phyloP scores from a whole-genome alignment of 2,329 filamentous ascomycete species.

The Aspergillus sp. region DNA sequence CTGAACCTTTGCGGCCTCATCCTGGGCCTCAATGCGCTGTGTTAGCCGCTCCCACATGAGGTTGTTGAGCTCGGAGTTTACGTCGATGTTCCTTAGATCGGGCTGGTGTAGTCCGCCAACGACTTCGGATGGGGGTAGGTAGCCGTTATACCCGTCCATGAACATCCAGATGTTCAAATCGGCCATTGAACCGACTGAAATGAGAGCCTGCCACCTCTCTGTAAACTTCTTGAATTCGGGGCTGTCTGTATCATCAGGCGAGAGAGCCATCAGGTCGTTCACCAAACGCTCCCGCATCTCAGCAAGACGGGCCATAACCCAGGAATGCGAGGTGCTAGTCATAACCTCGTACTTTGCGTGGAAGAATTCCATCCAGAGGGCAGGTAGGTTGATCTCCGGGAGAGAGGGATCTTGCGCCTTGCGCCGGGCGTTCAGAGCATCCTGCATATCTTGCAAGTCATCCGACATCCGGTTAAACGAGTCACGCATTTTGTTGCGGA shows the following conservation, averaged over 20 bases:
- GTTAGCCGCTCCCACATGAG: neutral
- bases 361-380: conserved; percentile 25
- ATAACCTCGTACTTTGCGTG: conserved; percentile 23
- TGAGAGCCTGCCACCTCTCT: conserved; percentile 9
- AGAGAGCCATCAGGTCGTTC: neutral
- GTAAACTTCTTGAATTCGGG: conserved; percentile 6
- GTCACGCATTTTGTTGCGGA: conserved; percentile 17
- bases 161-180: conserved; percentile 26
- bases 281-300: conserved; percentile 16
- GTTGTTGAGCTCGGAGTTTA: neutral
- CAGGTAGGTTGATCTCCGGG: conserved; percentile 14
- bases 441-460: conserved; percentile 17
- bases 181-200: conserved; percentile 13
- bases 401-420: neutral
- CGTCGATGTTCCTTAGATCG: neutral
- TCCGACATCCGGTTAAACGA: conserved; percentile 26
- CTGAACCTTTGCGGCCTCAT: neutral
- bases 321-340: conserved; percentile 23
- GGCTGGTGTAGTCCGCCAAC: neutral
- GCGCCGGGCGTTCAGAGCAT: conserved; percentile 17
- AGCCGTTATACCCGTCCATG: conserved; percentile 26
- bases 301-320: conserved; percentile 20
- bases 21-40: neutral
- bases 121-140: neutral
- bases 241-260: neutral